Conservation (phyloP, 2,329 filamentous ascomycete genomes). For the Hortaea sp. region DNA sequence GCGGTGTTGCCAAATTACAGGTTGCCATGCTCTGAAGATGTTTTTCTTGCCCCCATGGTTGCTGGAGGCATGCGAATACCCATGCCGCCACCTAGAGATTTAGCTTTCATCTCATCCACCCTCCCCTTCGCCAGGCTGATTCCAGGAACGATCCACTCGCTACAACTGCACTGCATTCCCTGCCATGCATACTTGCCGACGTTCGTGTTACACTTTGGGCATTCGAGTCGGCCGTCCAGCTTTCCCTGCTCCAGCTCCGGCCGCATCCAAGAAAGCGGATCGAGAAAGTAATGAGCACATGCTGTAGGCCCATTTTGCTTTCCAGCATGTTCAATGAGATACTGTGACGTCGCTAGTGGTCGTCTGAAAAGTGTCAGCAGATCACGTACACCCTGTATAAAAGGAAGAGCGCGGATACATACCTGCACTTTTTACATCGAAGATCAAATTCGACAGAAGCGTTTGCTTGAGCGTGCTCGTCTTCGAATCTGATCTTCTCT, state of each 20-base stretch:
- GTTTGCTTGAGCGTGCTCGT: slow-evolving; percentile 42
- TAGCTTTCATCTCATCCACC: slow-evolving; percentile 57
- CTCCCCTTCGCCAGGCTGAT: slow-evolving; percentile 76
- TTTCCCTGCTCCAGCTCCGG: slow-evolving; percentile 70
- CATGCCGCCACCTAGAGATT: slow-evolving; percentile 11
- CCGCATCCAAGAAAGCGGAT: slow-evolving; percentile 93
- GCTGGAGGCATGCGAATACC: slow-evolving; percentile 26
- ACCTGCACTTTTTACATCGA: slow-evolving; percentile 85
- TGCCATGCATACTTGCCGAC: slow-evolving; percentile 95
- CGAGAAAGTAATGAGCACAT: slow-evolving; percentile 83
- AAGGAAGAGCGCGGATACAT: slow-evolving; percentile 22
- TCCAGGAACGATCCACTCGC: slow-evolving; percentile 80
- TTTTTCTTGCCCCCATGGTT: neutral
- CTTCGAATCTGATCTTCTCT: slow-evolving; percentile 70
- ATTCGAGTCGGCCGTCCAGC: slow-evolving; percentile 74
- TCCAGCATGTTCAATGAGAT: slow-evolving; percentile 52
- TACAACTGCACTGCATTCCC: slow-evolving; percentile 84
- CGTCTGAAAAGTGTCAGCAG: slow-evolving; percentile 32
- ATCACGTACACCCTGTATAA: neutral
- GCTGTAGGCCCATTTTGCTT: slow-evolving; percentile 16
- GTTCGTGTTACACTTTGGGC: slow-evolving; percentile 74
- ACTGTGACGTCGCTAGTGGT: slow-evolving; percentile 53
- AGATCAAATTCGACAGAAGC: slow-evolving; percentile 48
- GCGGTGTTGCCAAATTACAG: too few relatives aligned
- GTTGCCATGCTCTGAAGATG: too few relatives aligned